Evolutionary conservation across 1,284 basidiomycete species (phyloP).

Genomic region (Tetrapyrgos nigripes): DNA sequence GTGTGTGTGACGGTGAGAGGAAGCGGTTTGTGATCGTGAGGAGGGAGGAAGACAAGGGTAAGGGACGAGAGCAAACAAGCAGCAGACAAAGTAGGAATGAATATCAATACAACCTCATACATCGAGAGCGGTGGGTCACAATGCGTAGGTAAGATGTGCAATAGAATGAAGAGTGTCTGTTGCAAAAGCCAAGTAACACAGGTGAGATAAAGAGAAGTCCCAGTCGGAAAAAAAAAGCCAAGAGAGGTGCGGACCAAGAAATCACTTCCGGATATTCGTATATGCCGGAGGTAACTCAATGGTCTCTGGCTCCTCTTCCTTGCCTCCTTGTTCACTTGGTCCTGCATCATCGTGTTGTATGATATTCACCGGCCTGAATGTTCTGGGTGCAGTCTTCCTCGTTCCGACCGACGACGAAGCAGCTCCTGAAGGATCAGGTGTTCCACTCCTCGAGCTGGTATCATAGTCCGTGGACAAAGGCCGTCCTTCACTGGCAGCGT

Average conservation of each 20-base stretch:
- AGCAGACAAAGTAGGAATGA: too few relatives aligned
- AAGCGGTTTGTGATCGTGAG: neutral
- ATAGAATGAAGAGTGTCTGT: neutral
- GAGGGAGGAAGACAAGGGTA: neutral
- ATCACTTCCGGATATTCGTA: conserved; percentile 53
- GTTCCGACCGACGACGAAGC: conserved; percentile 31
- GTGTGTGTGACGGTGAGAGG: neutral
- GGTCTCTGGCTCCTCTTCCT: conserved; percentile 62
- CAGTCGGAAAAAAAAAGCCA: neutral
- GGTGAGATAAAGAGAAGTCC: neutral
- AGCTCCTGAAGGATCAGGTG: conserved; percentile 40
- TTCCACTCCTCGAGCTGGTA: conserved; percentile 42
- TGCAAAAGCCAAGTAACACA: neutral
- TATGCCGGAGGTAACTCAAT: conserved; percentile 84
- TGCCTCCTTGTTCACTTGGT: conserved; percentile 44
- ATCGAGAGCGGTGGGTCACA: neutral
- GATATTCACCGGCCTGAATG: conserved; percentile 74
- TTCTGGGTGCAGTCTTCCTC: conserved; percentile 50
- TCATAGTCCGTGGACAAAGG: conserved; percentile 39
- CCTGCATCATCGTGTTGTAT: conserved; percentile 86
- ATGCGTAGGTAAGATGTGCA: neutral
- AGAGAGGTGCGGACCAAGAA: neutral
- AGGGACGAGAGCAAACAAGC: neutral
- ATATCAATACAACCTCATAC: neutral
- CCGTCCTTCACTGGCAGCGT: conserved; percentile 30